Conservation (phyloP, 2,329 filamentous ascomycete species). For the Penicillium sp. region DNA sequence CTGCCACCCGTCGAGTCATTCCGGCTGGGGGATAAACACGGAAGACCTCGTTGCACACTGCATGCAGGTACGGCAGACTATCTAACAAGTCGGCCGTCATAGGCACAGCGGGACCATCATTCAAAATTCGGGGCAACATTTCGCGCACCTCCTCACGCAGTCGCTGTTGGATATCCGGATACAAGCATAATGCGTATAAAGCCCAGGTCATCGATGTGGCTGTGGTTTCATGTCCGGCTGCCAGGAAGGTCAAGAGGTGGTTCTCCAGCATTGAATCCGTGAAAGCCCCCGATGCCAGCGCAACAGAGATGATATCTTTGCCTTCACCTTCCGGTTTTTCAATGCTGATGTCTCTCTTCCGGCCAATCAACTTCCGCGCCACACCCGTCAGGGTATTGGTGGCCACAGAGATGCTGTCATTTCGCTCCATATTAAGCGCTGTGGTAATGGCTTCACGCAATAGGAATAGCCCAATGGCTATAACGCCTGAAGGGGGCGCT, state of each 20-base stretch:
- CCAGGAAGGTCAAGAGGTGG: slow-evolving; percentile 86
- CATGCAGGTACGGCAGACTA: slow-evolving; percentile 73
- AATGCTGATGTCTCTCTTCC: background rate
- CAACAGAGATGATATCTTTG: background rate
- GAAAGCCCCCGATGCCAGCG: background rate
- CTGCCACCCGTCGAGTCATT: slow-evolving; percentile 66
- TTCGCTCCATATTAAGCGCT: background rate
- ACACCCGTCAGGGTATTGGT: background rate
- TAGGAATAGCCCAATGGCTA: background rate
- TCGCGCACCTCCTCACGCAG: slow-evolving; percentile 68
- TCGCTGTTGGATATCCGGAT: slow-evolving; percentile 64
- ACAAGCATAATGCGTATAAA: slow-evolving; percentile 64
- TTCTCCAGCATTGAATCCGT: slow-evolving; percentile 58
- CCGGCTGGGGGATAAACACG: slow-evolving; percentile 70
- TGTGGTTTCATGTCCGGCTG: slow-evolving; percentile 78
- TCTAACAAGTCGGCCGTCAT: slow-evolving; percentile 63
- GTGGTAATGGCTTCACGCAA: background rate
- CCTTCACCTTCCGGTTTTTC: background rate
- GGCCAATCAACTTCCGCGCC: background rate
- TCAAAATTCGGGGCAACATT: slow-evolving; percentile 55
- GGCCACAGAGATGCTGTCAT: background rate
- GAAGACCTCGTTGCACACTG: slow-evolving; percentile 73
- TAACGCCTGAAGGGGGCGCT: background rate
- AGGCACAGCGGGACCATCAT: slow-evolving; percentile 55
- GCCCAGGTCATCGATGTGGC: slow-evolving; percentile 74